These are phyloP conservation scores for Tetrastigma voinierianum DNA, from an alignment of 164 flowering plant genomes.

Conservation along the genomic window DNA sequence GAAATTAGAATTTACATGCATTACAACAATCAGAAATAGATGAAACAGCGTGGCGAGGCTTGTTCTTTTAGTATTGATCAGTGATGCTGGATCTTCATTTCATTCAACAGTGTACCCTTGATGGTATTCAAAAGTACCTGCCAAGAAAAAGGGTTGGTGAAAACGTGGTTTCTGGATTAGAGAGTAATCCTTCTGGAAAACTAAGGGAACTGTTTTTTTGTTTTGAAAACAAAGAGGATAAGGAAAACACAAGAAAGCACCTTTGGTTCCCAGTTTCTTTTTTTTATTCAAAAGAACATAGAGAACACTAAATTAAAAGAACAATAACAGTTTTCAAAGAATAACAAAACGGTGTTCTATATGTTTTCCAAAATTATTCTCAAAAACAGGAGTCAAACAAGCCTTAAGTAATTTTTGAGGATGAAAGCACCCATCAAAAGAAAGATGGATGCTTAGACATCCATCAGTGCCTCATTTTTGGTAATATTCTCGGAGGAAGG, in stretches of 20 bases:
- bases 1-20: slow-evolving; percentile 8
- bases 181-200: not conserved
- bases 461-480: not conserved
- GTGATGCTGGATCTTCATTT: not conserved
- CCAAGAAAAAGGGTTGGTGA: not conserved
- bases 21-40: not conserved
- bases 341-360: too few species aligned
- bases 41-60: not conserved
- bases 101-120: not conserved
- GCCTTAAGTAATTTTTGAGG: not conserved
- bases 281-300: too few species aligned
- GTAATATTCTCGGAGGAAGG: not conserved
- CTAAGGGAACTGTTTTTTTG: too few species aligned
- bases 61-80: not conserved
- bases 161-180: not conserved
- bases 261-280: too few species aligned
- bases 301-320: too few species aligned
- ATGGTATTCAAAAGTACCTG: slow-evolving; percentile 5
- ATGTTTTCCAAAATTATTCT: too few species aligned
- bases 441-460: not conserved
- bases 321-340: too few species aligned
- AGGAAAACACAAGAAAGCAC: too few species aligned
- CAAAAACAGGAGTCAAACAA: too few species aligned
- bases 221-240: too few species aligned
- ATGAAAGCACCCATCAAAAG: not conserved